Conservation (phyloP, 495 filamentous ascomycete species). For the Penicillium soppii region DNA sequence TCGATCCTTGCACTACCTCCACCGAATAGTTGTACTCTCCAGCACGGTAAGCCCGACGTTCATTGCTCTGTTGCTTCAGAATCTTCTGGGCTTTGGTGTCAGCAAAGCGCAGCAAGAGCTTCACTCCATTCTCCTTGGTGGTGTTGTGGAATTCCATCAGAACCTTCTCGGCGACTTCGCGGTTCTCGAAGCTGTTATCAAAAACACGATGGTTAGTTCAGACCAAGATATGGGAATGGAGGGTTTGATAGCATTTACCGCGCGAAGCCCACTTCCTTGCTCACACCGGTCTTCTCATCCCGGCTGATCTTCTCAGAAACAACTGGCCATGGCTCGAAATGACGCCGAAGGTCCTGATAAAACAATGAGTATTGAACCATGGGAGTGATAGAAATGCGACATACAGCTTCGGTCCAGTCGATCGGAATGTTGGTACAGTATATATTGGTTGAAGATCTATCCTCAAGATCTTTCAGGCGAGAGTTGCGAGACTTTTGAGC, state of each 20-base stretch:
- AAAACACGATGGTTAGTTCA: neutral
- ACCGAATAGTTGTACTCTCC: constrained; percentile 83
- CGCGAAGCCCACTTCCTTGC: constrained; percentile 96
- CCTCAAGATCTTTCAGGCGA: constrained; percentile 87
- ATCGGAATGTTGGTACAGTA: constrained; percentile 96
- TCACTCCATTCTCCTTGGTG: constrained; percentile 65
- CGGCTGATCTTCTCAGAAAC: constrained; percentile 91
- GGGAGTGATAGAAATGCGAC: constrained; percentile 16
- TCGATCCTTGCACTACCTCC: constrained; percentile 44
- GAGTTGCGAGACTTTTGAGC: constrained; percentile 97
- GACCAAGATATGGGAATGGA: neutral
- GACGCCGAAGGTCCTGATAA: constrained; percentile 38
- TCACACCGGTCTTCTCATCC: constrained; percentile 76
- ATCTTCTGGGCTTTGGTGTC: constrained; percentile 95
- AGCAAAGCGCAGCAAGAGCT: constrained; percentile 92
- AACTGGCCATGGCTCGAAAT: constrained; percentile 78
- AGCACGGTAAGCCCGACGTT: constrained; percentile 87
- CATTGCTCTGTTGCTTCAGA: constrained; percentile 89
- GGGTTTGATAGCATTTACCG: constrained; percentile 56
- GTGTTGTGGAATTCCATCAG: constrained; percentile 76
- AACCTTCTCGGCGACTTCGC: constrained; percentile 82
- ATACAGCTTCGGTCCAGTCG: constrained; percentile 82
- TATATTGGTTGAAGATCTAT: constrained; percentile 85
- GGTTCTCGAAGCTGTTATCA: constrained; percentile 71
- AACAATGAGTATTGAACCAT: neutral